These are phyloP conservation scores for Westerdykella aurantiaca DNA, from an alignment of 2,329 filamentous ascomycete genomes.

Conservation along the genomic window DNA sequence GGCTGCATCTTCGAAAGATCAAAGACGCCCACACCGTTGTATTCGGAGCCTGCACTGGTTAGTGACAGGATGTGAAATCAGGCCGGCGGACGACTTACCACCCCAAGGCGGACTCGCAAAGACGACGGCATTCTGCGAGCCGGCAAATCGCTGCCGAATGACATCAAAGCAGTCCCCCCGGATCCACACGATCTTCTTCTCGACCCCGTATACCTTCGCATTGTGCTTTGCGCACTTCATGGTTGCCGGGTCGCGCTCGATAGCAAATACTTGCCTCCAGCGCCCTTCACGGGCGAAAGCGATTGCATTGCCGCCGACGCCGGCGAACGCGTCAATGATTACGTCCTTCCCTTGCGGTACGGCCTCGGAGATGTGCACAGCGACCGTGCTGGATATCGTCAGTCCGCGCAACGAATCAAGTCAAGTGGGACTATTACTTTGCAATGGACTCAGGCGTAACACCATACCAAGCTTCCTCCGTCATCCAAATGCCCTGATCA, in stretches of 20 bases:
- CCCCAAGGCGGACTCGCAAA: conserved; percentile 72
- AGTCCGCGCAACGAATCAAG: conserved; percentile 37
- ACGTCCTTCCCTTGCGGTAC: conserved; percentile 54
- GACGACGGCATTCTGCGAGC: conserved; percentile 52
- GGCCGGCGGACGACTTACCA: conserved; percentile 44
- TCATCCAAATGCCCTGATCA: conserved; percentile 83
- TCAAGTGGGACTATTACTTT: conserved; percentile 48
- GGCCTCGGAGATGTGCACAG: conserved; percentile 59
- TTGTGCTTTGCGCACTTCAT: conserved; percentile 91
- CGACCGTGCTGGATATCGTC: conserved; percentile 56
- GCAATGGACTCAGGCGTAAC: conserved; percentile 93
- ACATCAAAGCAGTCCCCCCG: conserved; percentile 80
- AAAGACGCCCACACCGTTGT: conserved; percentile 65
- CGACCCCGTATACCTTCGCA: conserved; percentile 75
- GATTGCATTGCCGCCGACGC: conserved; percentile 89
- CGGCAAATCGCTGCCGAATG: conserved; percentile 50
- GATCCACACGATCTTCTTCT: conserved; percentile 75
- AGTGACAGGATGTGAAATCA: conserved; percentile 1
- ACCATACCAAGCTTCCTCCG: conserved; percentile 92
- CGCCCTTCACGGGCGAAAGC: conserved; percentile 78
- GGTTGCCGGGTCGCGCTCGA: conserved; percentile 76
- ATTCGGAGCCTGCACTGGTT: conserved; percentile 51
- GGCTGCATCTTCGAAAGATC: conserved; percentile 82
- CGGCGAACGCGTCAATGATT: conserved; percentile 84
- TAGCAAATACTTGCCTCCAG: conserved; percentile 79